Conservation (phyloP, 2,329 filamentous ascomycete species). For the Fusarium nelsonii region DNA sequence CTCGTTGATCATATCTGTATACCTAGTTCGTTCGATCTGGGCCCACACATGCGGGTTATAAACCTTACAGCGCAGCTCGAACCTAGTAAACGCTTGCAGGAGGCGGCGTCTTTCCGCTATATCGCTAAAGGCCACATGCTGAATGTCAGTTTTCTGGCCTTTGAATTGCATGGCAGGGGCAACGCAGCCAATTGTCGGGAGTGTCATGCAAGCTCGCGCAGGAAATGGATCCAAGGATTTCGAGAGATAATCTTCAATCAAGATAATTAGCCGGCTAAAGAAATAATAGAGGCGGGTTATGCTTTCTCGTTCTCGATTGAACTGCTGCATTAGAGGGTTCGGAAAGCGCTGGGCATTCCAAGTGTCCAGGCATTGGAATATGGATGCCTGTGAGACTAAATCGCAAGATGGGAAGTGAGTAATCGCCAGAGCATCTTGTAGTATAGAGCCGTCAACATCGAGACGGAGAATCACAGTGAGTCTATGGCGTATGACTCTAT, state of each 20-base stretch:
- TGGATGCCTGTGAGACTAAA: accelerated
- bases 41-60: background rate
- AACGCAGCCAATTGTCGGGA: background rate
- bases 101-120: background rate
- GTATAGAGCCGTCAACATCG: background rate
- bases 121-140: background rate
- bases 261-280: background rate
- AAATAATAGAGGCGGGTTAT: background rate
- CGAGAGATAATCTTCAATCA: background rate
- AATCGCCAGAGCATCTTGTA: background rate
- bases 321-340: background rate
- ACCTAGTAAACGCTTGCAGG: background rate
- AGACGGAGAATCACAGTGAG: background rate
- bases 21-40: background rate
- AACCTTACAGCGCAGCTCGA: background rate
- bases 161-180: background rate
- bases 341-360: background rate
- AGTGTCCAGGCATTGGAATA: background rate
- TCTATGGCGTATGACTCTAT: background rate
- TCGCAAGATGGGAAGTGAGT: background rate
- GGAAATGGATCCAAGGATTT: background rate
- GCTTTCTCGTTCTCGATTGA: background rate
- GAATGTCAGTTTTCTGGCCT: background rate
- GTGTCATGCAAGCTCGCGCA: background rate
- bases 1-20: background rate